Base-by-base conservation (phyloP, 352 stramenopile genomes). In the Globisporangium polare region DNA sequence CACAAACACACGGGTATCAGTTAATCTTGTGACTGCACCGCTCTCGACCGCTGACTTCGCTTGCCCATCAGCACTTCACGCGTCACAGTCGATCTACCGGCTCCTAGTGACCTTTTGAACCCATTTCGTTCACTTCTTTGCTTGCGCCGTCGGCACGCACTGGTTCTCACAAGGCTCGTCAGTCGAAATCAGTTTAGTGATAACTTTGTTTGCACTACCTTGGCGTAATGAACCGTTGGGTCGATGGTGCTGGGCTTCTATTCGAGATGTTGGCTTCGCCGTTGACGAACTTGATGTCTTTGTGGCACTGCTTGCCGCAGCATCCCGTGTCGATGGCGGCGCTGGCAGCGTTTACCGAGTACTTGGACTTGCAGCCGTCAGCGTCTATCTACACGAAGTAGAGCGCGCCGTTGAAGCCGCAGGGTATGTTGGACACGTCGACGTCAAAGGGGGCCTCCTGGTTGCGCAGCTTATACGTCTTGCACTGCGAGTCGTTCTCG, bases 221-320 rank as follows among this genome's bases (percentile, higher is more conserved):
- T n/a, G n/a, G n/a, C n/a, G n/a, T n/a, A n/a, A n/a, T n/a, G n/a
- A n/a, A n/a, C n/a, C n/a, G n/a, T n/a, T n/a, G n/a, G n/a, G n/a
- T n/a, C n/a, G n/a, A n/a, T n/a, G n/a, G n/a, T n/a, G 17, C 13
- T 63, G 7, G 62, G 22, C 0, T 53, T 71, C 82, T 78, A 92
- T 13, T 83, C 69, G 1, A 84, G 20, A 79, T 73, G 60, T 92
- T 92, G 9, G 80, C 83, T 27, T 88, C 79, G 37, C 83, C 83
- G 37, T 90, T 76, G 65, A 92, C 87, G 63, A 88, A 92, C 75
- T 90, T 92, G 72, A 92, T 74, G 62, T 89, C 78, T 42, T 78
- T 71, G 0, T 78, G 83, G 59, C 80, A 92, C 43, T 92, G 83
- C 10, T 80, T 80, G 42, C 90, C 83, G 45, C 83, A 92, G 58